Conservation (phyloP, 2,329 filamentous ascomycete genomes). For the Pestalotiopsis sp. region DNA sequence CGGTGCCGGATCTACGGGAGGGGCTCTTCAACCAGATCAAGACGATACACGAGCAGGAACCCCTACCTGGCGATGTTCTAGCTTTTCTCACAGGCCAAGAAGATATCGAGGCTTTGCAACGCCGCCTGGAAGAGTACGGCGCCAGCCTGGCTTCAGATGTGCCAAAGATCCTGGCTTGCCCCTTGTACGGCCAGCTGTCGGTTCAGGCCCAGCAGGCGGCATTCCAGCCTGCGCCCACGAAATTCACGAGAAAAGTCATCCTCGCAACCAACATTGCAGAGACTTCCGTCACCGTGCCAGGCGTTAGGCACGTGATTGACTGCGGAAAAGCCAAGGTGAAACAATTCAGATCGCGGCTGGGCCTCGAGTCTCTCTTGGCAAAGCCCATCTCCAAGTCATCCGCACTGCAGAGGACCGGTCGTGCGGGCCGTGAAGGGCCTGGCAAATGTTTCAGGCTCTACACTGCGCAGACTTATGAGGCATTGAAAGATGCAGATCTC, state of each 20-base stretch:
- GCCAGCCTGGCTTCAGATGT: constrained; percentile 72
- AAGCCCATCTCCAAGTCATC: constrained; percentile 94
- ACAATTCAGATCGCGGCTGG: constrained; percentile 81
- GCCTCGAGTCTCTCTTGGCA: constrained; percentile 86
- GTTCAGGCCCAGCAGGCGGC: constrained; percentile 85
- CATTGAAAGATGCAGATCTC: constrained; percentile 72
- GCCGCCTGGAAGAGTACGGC: constrained; percentile 80
- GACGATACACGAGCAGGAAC: constrained; percentile 83
- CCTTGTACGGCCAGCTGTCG: constrained; percentile 87
- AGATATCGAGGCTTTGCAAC: constrained; percentile 82
- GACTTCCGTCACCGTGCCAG: constrained; percentile 93
- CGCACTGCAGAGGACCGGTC: constrained; percentile 86
- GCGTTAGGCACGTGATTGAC: constrained; percentile 89
- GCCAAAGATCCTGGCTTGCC: constrained; percentile 73
- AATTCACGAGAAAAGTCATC: constrained; percentile 84
- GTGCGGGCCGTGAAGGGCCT: constrained; percentile 88
- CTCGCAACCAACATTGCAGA: constrained; percentile 98
- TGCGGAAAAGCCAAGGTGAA: constrained; percentile 94
- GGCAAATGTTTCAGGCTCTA: constrained; percentile 92
- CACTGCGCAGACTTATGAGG: constrained; percentile 74
- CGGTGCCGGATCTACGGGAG: constrained; percentile 82
- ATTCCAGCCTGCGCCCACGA: constrained; percentile 73
- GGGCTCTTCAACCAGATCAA: constrained; percentile 81
- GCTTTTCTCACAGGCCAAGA: constrained; percentile 94
- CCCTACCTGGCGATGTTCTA: constrained; percentile 90